Evolutionary conservation across 352 stramenopile species (phyloP), one percentile per base, ranked within the genome.

Genomic region (Pythium pyrilobum): DNA sequence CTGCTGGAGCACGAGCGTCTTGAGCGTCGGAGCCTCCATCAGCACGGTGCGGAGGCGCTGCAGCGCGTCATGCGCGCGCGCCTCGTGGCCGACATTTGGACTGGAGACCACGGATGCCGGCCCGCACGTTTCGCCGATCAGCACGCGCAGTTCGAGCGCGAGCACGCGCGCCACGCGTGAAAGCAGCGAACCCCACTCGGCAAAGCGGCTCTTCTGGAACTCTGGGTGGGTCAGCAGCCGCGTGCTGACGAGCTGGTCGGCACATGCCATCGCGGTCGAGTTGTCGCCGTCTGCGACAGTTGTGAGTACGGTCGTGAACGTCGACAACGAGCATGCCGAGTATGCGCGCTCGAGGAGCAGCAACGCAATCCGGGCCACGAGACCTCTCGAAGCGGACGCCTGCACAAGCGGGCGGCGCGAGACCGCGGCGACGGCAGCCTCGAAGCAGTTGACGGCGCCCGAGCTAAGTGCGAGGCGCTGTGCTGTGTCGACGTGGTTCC

Each of bases 161-260:
- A 88, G 56, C 4, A 76, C 61, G 2, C 62, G 62, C 4, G 62
- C 51, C 16, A 78, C 71, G 2, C 58, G 56, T 2, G 47, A 40
- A 5, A 88, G 48, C 37, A 87, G 34, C 1, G 20, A n/a, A 0
- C 71, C 64, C 80, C 77, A 90, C 20, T 82, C 62, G 12, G 32
- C 34, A 33, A 86, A 84, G 16, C 46, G 50, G n/a, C 58, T 54
- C n/a, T 69, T 77, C 50, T 86, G 66, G n/a, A 79, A 64, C 20
- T 90, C 77, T 2, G 44, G 49, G 24, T 80, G 77, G 37, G 66
- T 56, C 29, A 81, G 37, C 43, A 90, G 20, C 42, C 56, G 42
- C n/a, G 62, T 66, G 10, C 48, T 69, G 31, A 76, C 37, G 25
- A 87, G 57, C 8, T 62, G 52, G 16, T 81, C 68, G 7, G 67